phyloP scores from a whole-genome alignment of 345 rosid genomes.

The Lepidium sativum region DNA sequence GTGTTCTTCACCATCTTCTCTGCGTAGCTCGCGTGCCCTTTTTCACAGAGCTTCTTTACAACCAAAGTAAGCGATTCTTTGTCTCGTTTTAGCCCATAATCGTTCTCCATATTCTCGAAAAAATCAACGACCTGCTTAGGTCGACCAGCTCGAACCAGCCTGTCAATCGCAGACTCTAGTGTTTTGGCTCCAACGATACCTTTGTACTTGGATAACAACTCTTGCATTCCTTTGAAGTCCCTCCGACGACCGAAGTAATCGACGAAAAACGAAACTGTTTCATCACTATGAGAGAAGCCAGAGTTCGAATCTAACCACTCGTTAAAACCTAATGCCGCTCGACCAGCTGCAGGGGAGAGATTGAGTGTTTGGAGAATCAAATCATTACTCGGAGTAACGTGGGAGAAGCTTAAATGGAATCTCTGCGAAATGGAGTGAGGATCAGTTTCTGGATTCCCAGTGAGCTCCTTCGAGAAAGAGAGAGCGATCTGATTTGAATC shows the following conservation, averaged over 20 bases:
- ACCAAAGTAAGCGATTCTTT: slow-evolving; percentile 50
- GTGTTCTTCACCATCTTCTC: slow-evolving; percentile 80
- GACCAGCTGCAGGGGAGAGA: slow-evolving; percentile 73
- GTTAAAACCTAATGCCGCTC: slow-evolving; percentile 59
- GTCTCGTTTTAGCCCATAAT: slow-evolving; percentile 66
- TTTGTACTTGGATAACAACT: slow-evolving; percentile 44
- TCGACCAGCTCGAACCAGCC: slow-evolving; percentile 76
- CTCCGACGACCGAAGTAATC: slow-evolving; percentile 88
- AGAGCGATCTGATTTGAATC: slow-evolving; percentile 37
- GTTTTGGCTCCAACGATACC: slow-evolving; percentile 46
- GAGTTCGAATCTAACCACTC: slow-evolving; percentile 49
- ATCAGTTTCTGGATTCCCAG: slow-evolving; percentile 35
- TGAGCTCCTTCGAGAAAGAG: slow-evolving; percentile 65
- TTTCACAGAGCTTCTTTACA: slow-evolving; percentile 63
- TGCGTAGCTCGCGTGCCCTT: slow-evolving; percentile 60
- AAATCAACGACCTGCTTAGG: slow-evolving; percentile 53
- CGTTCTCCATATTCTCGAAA: slow-evolving; percentile 74
- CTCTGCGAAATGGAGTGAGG: slow-evolving; percentile 44
- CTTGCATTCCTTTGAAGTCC: slow-evolving; percentile 78
- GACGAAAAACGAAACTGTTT: slow-evolving; percentile 58
- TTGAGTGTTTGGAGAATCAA: slow-evolving; percentile 55
- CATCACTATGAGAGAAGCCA: slow-evolving; percentile 55
- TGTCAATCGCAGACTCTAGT: slow-evolving; percentile 47
- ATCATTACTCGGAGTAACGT: slow-evolving; percentile 49
- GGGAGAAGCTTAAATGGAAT: slow-evolving; percentile 72